Evolutionary conservation across 768 basidiomycete species (phyloP).

Genomic region (Calocera cornea): DNA sequence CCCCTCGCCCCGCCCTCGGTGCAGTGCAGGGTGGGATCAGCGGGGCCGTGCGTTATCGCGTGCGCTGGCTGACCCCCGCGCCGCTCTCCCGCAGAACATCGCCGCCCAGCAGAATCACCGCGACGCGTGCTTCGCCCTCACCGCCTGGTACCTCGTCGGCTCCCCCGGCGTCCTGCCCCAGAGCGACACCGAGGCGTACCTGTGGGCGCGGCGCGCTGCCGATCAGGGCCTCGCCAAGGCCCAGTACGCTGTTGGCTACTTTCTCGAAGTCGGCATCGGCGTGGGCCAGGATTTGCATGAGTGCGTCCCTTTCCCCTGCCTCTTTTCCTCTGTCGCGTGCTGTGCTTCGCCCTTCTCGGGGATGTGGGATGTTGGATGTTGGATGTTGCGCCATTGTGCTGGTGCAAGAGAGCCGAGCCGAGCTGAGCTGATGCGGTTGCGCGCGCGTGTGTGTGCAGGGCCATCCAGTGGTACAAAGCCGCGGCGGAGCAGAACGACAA

Average conservation of each 20-base stretch:
- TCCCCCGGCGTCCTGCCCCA: slow-evolving; percentile 95
- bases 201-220: slow-evolving; percentile 95
- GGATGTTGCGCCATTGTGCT: no score
- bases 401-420: neutral
- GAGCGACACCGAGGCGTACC: slow-evolving; percentile 92
- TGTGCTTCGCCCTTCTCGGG: neutral
- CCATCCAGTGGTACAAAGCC: slow-evolving; percentile 70
- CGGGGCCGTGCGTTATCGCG: no score
- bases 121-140: slow-evolving; percentile 94
- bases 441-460: slow-evolving; percentile 30
- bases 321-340: slow-evolving; percentile 8
- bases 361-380: no score
- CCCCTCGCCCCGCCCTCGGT: neutral
- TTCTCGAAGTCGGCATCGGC: slow-evolving; percentile 88
- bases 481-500: slow-evolving; percentile 90
- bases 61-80: no score
- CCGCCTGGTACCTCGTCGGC: slow-evolving; percentile 98
- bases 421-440: neutral
- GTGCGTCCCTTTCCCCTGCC: slow-evolving; percentile 30
- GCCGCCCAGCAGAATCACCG: slow-evolving; percentile 95
- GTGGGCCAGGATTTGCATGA: slow-evolving; percentile 51
- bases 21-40: no score
- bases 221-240: slow-evolving; percentile 87
- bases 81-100: slow-evolving; percentile 86
- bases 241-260: slow-evolving; percentile 97